Base-by-base conservation (phyloP, 2,329 filamentous ascomycete species). In the Neophaeococcomyces mojaviensis region DNA sequence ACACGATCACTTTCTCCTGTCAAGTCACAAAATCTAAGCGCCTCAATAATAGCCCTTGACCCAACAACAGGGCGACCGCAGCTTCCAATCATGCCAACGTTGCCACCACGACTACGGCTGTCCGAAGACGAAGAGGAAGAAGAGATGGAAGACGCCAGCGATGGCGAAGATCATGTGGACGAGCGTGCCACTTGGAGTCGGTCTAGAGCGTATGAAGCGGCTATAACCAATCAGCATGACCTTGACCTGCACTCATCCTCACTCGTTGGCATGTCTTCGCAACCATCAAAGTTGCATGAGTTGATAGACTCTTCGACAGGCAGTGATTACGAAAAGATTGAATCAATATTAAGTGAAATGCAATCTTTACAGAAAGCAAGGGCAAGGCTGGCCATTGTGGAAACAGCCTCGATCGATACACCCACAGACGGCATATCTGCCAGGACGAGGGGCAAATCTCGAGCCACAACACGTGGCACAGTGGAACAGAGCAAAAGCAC, bases 381-480 rank as follows among this genome's bases (percentile, higher is more conserved):
- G 15, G 51, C 50, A 5, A 49, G 50, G 18, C 41, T 42, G 2
- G 30, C 43, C 24, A 9, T 32, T 26, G 12, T 45, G 2, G 8
- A 20, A 18, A 38, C 31, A 15, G 3, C 24, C 2, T 36, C 24
- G 4, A 4, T 37, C 28, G 38, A 46, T 13, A 37, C 41, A 52
- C 64, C 71, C 71, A 54, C 70, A 71, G 48, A 63, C 61, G 12
- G 68, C 65, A 44, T 58, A 76, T 44, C 58, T 64, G 39, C 68
- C 69, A 44, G 62, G 68, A 61, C 67, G 68, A 58, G 61, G 58
- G 49, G 61, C 61, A 15, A 64, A 60, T 51, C 59, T 60, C 34
- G 66, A 8, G 38, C 22, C 13, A 35, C 26, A 12, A 33, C 28
- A 16, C 12, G 26, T n/a, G 24, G 31, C 13, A 19, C 30, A 12